Conservation (phyloP, 108 stramenopile species). For the Fistulifera pelliculosa region DNA sequence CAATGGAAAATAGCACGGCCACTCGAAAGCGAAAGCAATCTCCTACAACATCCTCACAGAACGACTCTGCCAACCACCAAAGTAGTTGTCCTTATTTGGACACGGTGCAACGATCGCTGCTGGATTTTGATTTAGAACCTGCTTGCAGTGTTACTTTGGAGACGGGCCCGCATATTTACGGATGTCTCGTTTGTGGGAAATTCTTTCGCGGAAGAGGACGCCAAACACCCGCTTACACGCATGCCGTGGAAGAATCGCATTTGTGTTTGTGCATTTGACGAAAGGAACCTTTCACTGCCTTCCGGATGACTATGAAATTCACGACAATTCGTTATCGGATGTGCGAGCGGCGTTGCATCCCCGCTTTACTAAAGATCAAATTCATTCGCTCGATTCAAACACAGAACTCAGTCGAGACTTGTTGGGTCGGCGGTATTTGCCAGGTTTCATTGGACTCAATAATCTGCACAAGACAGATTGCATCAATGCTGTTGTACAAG, state of each 20-base stretch:
- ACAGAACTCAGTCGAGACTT: conserved; percentile 79
- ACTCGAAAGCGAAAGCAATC: too few relatives aligned
- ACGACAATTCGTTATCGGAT: conserved; percentile 77
- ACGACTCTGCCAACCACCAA: too few relatives aligned
- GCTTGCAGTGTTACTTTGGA: conserved; percentile 88
- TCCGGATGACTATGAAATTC: conserved; percentile 94
- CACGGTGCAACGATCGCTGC: conserved; percentile 87
- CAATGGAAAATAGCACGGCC: too few relatives aligned
- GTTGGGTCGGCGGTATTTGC: conserved; percentile 87
- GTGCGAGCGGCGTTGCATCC: conserved; percentile 83
- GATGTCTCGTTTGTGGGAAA: conserved; percentile 96
- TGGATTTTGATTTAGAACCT: conserved; percentile 95
- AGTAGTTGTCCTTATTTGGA: conserved; percentile 96
- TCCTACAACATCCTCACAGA: too few relatives aligned
- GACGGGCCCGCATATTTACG: conserved; percentile 89
- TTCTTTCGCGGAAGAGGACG: conserved; percentile 91
- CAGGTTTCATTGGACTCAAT: conserved; percentile 93
- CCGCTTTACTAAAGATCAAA: conserved; percentile 49
- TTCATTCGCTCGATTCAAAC: conserved; percentile 66
- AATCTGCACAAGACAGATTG: conserved; percentile 92
- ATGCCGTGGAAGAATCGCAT: conserved; percentile 86
- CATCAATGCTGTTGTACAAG: conserved; percentile 87
- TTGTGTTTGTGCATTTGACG: conserved; percentile 87
- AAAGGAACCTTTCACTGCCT: conserved; percentile 85
- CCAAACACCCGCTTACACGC: conserved; percentile 93